These are phyloP conservation scores for Huntiella moniliformis DNA, from an alignment of 2,329 filamentous ascomycete genomes.

Conservation along the genomic window DNA sequence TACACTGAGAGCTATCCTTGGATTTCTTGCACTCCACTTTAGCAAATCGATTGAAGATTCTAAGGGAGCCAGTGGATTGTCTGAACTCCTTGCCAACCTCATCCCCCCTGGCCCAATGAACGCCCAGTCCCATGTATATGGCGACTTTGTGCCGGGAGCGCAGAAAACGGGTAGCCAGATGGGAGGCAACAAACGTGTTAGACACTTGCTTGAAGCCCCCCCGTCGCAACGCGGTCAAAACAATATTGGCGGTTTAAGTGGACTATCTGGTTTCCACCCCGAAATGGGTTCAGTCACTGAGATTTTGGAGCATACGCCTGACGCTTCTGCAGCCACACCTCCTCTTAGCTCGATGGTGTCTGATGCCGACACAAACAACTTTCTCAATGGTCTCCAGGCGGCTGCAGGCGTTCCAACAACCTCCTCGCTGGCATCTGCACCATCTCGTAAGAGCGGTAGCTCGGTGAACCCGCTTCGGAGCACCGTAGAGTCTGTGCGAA, in stretches of 20 bases:
- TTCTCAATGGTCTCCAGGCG: neutral
- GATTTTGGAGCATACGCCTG: slow-evolving; percentile 33
- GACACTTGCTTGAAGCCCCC: slow-evolving; percentile 34
- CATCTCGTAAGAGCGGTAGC: neutral
- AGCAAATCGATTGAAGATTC: slow-evolving; percentile 81
- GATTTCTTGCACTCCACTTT: slow-evolving; percentile 92
- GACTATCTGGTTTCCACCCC: slow-evolving; percentile 17
- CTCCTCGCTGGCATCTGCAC: neutral
- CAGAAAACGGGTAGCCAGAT: slow-evolving; percentile 24
- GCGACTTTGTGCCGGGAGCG: slow-evolving; percentile 31
- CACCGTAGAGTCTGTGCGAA: neutral
- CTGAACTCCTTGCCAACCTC: slow-evolving; percentile 64
- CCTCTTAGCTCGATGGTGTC: neutral
- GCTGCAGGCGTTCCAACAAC: slow-evolving; percentile 14
- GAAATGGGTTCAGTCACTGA: slow-evolving; percentile 41
- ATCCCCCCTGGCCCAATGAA: slow-evolving; percentile 38
- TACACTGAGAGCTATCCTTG: slow-evolving; percentile 96
- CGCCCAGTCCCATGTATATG: slow-evolving; percentile 35
- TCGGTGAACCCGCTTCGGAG: neutral
- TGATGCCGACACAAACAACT: neutral
- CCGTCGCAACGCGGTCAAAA: slow-evolving; percentile 10
- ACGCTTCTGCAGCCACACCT: slow-evolving; percentile 11
- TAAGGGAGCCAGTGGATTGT: slow-evolving; percentile 45
- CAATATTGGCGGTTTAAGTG: slow-evolving; percentile 3
- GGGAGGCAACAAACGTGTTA: slow-evolving; percentile 30